Percentiles rank a stretch among this genome's conserved stretches.
Evolutionary conservation across 495 filamentous ascomycete genomes (phyloP).

Genomic region (Ascobolus immersus): DNA sequence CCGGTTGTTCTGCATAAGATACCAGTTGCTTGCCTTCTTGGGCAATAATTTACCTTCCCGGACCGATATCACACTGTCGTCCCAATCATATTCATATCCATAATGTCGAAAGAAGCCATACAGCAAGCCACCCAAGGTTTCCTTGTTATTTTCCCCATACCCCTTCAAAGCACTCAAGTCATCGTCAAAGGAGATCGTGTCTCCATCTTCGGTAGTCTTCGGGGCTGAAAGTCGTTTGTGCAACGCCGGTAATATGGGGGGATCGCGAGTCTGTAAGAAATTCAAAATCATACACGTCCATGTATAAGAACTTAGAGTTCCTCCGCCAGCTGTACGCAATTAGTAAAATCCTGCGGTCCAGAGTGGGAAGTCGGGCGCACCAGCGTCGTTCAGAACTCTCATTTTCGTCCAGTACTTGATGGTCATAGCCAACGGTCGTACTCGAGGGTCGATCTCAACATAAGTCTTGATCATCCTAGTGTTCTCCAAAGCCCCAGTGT

Average conservation of each 20-base stretch:
- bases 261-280: slow-evolving; percentile 73
- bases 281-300: slow-evolving; percentile 98
- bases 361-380: slow-evolving; percentile 25
- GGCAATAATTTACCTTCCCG: slow-evolving; percentile 59
- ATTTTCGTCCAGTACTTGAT: slow-evolving; percentile 91
- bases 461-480: slow-evolving; percentile 97
- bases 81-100: slow-evolving; percentile 77
- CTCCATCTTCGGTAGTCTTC: slow-evolving; percentile 30
- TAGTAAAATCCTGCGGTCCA: not conserved
- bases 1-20: slow-evolving; percentile 43
- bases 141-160: slow-evolving; percentile 58
- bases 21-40: slow-evolving; percentile 69
- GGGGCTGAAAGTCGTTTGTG: slow-evolving; percentile 50
- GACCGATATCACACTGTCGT: slow-evolving; percentile 60
- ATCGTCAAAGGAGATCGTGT: slow-evolving; percentile 56
- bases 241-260: slow-evolving; percentile 65
- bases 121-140: slow-evolving; percentile 54
- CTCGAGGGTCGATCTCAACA: slow-evolving; percentile 73
- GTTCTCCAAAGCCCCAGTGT: slow-evolving; percentile 78
- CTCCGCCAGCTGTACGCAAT: slow-evolving; percentile 39
- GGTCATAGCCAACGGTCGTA: slow-evolving; percentile 80
- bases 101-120: slow-evolving; percentile 92
- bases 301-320: slow-evolving; percentile 93
- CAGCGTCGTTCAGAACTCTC: slow-evolving; percentile 82
- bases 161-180: slow-evolving; percentile 45